Conservation (phyloP, 179 eudicot species). For the Beta lomatogona region DNA sequence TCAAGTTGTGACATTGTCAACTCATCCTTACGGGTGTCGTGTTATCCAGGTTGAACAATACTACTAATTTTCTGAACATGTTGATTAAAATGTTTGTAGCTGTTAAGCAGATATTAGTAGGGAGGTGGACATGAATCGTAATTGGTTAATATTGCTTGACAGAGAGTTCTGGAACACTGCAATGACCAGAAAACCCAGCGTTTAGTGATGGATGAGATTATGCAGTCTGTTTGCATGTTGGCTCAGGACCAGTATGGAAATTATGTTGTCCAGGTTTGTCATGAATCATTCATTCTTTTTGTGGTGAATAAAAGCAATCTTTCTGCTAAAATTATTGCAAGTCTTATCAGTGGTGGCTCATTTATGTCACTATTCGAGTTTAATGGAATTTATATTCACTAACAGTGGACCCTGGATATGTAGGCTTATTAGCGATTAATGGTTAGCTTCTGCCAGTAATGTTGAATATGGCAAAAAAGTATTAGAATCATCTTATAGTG, state of each 20-base stretch:
- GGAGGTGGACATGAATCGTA: neutral
- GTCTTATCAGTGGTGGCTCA: neutral
- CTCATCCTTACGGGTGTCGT: constrained; percentile 99
- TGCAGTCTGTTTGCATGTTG: constrained; percentile 67
- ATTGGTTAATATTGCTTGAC: constrained; percentile 27
- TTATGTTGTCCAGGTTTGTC: constrained; percentile 86
- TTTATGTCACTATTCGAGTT: neutral
- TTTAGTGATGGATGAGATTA: constrained; percentile 78
- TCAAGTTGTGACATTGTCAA: constrained; percentile 89
- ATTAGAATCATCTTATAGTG: neutral
- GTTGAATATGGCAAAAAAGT: neutral
- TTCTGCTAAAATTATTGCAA: neutral
- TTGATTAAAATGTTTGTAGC: neutral
- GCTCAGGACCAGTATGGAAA: constrained; percentile 97
- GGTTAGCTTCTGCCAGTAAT: neutral
- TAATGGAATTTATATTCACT: neutral
- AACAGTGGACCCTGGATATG: neutral
- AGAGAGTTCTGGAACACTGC: constrained; percentile 94
- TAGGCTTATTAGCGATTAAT: neutral
- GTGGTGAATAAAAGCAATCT: neutral
- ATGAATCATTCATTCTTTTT: neutral
- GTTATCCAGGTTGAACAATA: constrained; percentile 79
- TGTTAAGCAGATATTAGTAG: constrained; percentile 2
- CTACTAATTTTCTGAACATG: neutral
- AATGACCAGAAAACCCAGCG: constrained; percentile 58